Evolutionary conservation across 345 rosid genomes (phyloP).

Genomic region (Melaleuca alternifolia): DNA sequence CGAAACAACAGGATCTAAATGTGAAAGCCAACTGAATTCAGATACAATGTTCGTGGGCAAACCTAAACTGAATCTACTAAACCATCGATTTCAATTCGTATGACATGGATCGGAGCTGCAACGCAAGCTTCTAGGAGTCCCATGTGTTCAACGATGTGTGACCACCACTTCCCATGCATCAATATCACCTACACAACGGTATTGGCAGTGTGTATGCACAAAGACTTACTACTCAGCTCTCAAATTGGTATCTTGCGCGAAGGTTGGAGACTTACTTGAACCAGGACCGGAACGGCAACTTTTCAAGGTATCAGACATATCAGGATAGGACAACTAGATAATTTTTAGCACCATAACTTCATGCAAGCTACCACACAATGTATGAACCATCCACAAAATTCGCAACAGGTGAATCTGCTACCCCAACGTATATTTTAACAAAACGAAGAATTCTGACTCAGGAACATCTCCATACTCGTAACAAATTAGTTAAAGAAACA

Average conservation of each 20-base stretch:
- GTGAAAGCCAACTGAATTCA: background rate
- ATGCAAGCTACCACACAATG: background rate
- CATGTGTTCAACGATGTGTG: background rate
- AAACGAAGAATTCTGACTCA: background rate
- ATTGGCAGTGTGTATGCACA: background rate
- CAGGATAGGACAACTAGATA: background rate
- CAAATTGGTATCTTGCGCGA: background rate
- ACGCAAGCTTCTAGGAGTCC: background rate
- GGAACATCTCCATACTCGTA: background rate
- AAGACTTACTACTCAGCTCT: background rate
- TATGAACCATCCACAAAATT: background rate
- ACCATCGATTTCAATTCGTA: background rate
- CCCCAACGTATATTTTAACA: background rate
- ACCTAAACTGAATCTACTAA: rapidly evolving
- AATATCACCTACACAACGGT: background rate
- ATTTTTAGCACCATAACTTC: background rate
- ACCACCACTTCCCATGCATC: background rate
- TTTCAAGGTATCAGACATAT: background rate
- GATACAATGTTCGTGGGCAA: background rate
- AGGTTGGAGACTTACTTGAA: background rate
- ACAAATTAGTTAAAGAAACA: background rate
- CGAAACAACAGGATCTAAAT: background rate
- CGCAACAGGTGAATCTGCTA: background rate
- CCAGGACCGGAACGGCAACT: background rate
- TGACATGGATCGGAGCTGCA: background rate